Percentiles rank a stretch among this genome's conserved stretches.
Conservation (phyloP, 1,284 basidiomycete species). For the Leccinum pallidistipes region DNA sequence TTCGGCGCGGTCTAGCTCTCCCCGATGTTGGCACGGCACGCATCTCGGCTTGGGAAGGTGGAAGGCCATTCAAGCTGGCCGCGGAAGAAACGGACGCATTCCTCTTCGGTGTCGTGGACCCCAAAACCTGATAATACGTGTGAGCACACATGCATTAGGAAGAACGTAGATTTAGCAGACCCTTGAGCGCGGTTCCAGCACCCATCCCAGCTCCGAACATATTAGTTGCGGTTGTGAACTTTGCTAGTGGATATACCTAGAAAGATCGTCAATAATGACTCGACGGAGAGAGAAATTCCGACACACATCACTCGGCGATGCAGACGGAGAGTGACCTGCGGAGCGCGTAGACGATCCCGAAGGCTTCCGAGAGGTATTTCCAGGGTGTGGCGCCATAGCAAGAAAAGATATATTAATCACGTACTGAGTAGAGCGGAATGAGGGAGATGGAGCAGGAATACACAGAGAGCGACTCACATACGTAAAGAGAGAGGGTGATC, state of each 20-base stretch:
- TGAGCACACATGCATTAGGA: conserved; percentile 8
- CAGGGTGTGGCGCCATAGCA: conserved; percentile 52
- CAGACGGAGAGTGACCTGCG: conserved; percentile 56
- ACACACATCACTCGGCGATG: conserved; percentile 55
- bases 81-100: conserved; percentile 65
- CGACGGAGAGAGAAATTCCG: background rate
- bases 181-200: conserved; percentile 48
- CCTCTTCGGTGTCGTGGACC: conserved; percentile 49
- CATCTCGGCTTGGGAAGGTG: conserved; percentile 48
- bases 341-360: conserved; percentile 67
- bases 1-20: conserved; percentile 58
- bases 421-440: conserved; percentile 26
- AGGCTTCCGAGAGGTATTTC: conserved; percentile 58
- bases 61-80: conserved; percentile 50
- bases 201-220: conserved; percentile 57
- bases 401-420: conserved; percentile 32
- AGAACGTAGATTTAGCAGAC: conserved; percentile 32
- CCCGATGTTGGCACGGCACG: conserved; percentile 46
- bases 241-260: conserved; percentile 45
- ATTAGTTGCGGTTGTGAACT: conserved; percentile 42
- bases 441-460: conserved; percentile 10
- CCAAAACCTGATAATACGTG: conserved; percentile 54
- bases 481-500: conserved; percentile 23
- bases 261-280: conserved; percentile 7
- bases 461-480: conserved; percentile 28